phyloP scores from a whole-genome alignment of 1,139 yeast genomes.

The Insectozyma bohioensis region DNA sequence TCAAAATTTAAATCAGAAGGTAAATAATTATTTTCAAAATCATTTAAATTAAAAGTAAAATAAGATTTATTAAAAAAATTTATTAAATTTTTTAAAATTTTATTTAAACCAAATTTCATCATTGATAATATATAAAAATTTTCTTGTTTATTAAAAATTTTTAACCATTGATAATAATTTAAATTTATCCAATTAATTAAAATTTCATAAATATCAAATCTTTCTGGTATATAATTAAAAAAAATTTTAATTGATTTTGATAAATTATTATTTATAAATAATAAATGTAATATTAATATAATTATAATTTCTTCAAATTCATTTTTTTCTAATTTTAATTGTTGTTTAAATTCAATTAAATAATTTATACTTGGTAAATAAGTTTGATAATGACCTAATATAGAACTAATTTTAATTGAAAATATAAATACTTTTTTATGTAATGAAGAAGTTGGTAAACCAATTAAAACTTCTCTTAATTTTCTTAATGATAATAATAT shows the following conservation, averaged over 20 bases:
- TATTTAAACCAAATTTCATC: constrained; percentile 42
- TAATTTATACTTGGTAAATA: constrained; percentile 54
- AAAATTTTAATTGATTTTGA: constrained; percentile 34
- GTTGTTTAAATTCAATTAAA: constrained; percentile 24
- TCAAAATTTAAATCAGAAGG: constrained; percentile 28
- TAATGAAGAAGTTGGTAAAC: constrained; percentile 36
- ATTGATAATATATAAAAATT: constrained; percentile 30
- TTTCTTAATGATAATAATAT: constrained; percentile 39
- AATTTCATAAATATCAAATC: constrained; percentile 22
- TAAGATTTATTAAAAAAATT: constrained; percentile 35
- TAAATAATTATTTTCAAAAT: constrained; percentile 22
- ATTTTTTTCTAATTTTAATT: constrained; percentile 9
- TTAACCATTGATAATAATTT: constrained; percentile 46
- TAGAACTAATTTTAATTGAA: constrained; percentile 48
- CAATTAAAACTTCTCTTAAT: constrained; percentile 55
- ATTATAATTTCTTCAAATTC: constrained; percentile 43
- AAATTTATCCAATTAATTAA: constrained; percentile 35
- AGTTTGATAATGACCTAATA: constrained; percentile 54
- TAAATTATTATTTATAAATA: constrained; percentile 45
- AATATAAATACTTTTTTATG: constrained; percentile 48
- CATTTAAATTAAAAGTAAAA: constrained; percentile 26
- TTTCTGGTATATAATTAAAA: constrained; percentile 27
- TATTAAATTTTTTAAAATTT: constrained; percentile 31
- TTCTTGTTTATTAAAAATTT: constrained; percentile 29
- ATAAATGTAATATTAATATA: constrained; percentile 44